phyloP scores from a whole-genome alignment of 2,329 filamentous ascomycete species.

The Aspergillus arachidicola region DNA sequence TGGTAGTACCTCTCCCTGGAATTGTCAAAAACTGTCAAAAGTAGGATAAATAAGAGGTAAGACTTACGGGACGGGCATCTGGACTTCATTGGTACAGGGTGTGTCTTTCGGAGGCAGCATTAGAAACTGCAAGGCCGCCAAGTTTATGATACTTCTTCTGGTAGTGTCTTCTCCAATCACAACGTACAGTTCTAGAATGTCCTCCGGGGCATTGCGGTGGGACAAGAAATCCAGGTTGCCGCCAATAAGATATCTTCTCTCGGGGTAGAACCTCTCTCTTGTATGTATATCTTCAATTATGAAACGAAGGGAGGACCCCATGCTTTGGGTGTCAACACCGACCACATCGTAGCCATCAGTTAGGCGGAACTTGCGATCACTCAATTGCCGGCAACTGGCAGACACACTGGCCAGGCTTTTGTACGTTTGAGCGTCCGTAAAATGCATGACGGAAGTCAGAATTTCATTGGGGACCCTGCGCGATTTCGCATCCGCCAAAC shows the following conservation, averaged over 20 bases:
- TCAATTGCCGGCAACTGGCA: constrained; percentile 12
- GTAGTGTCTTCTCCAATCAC: constrained; percentile 14
- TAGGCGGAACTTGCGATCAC: constrained; percentile 15
- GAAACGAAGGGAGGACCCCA: neutral
- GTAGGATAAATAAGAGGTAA: neutral
- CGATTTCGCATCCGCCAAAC: constrained; percentile 11
- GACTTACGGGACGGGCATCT: constrained; percentile 6
- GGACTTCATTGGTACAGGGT: neutral
- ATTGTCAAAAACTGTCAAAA: neutral
- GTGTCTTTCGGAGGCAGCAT: neutral
- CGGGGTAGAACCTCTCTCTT: constrained; percentile 2
- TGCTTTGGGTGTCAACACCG: neutral
- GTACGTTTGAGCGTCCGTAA: constrained; percentile 19
- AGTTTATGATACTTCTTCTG: constrained; percentile 13
- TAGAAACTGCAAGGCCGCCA: constrained; percentile 2
- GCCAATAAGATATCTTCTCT: too few relatives aligned
- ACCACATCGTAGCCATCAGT: constrained; percentile 20
- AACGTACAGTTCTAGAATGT: constrained; percentile 8
- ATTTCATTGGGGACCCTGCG: constrained; percentile 21
- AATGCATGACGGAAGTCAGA: constrained; percentile 18
- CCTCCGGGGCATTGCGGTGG: too few relatives aligned
- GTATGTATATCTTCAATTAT: constrained; percentile 16
- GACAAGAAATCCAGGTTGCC: too few relatives aligned
- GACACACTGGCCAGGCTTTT: constrained; percentile 14
- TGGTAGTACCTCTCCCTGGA: neutral